A percentile compares a stretch with the other conserved stretches of the same genome.
phyloP scores from a whole-genome alignment of 352 stramenopile species.

The Lagenidium sp. region DNA sequence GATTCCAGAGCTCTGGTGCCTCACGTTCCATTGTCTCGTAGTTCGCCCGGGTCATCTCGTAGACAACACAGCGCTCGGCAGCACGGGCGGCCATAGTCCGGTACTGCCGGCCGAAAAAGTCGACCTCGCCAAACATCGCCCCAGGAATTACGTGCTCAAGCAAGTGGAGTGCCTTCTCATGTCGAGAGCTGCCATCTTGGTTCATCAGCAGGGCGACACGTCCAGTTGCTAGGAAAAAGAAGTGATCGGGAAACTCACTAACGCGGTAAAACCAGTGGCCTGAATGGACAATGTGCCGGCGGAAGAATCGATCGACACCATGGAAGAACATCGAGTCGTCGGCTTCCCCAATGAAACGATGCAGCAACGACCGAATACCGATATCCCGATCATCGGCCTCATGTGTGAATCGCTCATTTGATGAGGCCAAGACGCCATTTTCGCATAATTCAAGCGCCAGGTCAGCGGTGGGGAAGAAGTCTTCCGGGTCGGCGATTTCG shows the following conservation, averaged over 20 bases:
- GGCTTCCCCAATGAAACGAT: slow-evolving; percentile 71
- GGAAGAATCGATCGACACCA: slow-evolving; percentile 58
- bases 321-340: slow-evolving; percentile 61
- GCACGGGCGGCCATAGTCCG: slow-evolving; percentile 52
- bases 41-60: slow-evolving; percentile 50
- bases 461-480: slow-evolving; percentile 65
- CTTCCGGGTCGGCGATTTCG: slow-evolving; percentile 54
- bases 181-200: slow-evolving; percentile 40
- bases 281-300: slow-evolving; percentile 32
- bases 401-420: too few species aligned
- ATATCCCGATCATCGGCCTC: slow-evolving; percentile 20
- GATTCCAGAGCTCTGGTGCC: slow-evolving; percentile 51
- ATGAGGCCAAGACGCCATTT: slow-evolving; percentile 44
- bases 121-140: slow-evolving; percentile 81
- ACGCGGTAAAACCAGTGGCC: slow-evolving; percentile 75
- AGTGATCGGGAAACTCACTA: slow-evolving; percentile 39
- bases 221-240: slow-evolving; percentile 71
- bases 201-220: slow-evolving; percentile 74
- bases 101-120: slow-evolving; percentile 74
- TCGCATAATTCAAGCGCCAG: slow-evolving; percentile 73
- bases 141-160: slow-evolving; percentile 65
- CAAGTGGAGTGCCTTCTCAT: slow-evolving; percentile 36
- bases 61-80: slow-evolving; percentile 47
- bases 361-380: slow-evolving; percentile 53
- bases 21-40: slow-evolving; percentile 59